Conservation (phyloP, 495 filamentous ascomycete genomes). For the Penicillium herquei region DNA sequence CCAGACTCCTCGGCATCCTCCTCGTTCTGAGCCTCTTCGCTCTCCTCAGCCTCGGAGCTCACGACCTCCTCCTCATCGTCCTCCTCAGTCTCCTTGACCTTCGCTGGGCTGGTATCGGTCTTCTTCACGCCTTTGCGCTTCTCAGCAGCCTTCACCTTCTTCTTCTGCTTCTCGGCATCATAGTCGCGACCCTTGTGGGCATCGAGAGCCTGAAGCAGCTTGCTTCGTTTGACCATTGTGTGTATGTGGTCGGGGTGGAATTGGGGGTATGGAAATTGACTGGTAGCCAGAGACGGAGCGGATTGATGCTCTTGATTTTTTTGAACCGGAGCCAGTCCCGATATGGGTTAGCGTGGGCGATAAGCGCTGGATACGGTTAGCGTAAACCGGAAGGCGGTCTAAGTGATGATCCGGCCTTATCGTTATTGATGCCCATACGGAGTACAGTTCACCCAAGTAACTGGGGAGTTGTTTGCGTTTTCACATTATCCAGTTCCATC, state of each 20-base stretch:
- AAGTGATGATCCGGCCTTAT: conserved; percentile 32
- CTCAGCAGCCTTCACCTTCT: conserved; percentile 51
- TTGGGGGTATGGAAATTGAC: conserved; percentile 13
- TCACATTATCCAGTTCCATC: neutral
- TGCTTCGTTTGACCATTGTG: conserved; percentile 63
- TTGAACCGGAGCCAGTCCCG: conserved; percentile 31
- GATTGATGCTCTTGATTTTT: conserved; percentile 38
- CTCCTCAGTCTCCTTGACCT: conserved; percentile 29
- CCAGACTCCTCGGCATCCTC: conserved; percentile 19
- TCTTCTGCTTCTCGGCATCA: conserved; percentile 65
- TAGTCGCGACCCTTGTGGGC: conserved; percentile 67
- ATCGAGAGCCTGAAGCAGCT: conserved; percentile 63
- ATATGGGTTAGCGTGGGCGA: conserved; percentile 27
- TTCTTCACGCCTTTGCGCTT: conserved; percentile 54
- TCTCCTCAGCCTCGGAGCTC: conserved; percentile 20
- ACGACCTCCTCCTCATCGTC: conserved; percentile 30
- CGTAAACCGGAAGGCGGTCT: conserved; percentile 9
- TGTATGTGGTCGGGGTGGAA: conserved; percentile 13
- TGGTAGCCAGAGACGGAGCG: conserved; percentile 17
- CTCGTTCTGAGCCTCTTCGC: conserved; percentile 21
- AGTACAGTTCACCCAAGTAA: neutral
- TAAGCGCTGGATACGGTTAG: conserved; percentile 23
- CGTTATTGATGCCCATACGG: neutral
- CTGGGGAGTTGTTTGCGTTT: too few species aligned
- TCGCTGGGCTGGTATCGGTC: conserved; percentile 30